These are phyloP conservation scores for Verticillium nubilum DNA, from an alignment of 2,329 filamentous ascomycete species.

Conservation along the genomic window DNA sequence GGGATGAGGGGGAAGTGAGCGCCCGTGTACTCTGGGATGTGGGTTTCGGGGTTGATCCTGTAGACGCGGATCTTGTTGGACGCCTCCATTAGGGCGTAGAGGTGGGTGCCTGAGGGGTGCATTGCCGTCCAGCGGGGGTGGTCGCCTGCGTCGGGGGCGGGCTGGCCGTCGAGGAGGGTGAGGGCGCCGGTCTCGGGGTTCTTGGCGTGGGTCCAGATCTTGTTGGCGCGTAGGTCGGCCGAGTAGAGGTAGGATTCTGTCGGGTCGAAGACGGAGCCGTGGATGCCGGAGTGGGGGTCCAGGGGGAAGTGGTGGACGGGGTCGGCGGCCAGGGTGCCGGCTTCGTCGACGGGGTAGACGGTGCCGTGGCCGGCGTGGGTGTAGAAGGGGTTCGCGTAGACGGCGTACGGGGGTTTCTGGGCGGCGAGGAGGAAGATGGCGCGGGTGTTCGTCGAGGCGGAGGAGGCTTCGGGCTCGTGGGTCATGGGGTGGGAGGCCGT, in stretches of 20 bases:
- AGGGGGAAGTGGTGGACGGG: constrained; percentile 67
- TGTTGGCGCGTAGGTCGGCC: constrained; percentile 71
- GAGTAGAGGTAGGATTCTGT: constrained; percentile 72
- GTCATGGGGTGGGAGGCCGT: constrained; percentile 69
- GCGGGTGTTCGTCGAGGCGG: constrained; percentile 70
- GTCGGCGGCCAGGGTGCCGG: constrained; percentile 56
- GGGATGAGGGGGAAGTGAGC: constrained; percentile 75
- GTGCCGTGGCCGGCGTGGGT: constrained; percentile 77
- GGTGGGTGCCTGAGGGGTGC: constrained; percentile 69
- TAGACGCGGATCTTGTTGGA: constrained; percentile 81
- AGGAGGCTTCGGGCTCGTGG: constrained; percentile 65
- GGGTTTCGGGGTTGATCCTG: constrained; percentile 67
- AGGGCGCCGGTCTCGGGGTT: constrained; percentile 27
- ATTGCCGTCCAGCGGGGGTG: constrained; percentile 88
- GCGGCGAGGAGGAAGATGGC: constrained; percentile 86
- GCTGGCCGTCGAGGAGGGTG: constrained; percentile 63
- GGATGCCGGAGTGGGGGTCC: constrained; percentile 64
- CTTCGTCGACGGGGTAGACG: constrained; percentile 58
- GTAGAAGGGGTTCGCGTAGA: constrained; percentile 91
- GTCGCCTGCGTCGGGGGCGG: constrained; percentile 65
- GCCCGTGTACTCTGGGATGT: constrained; percentile 73
- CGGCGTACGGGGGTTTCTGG: constrained; percentile 68
- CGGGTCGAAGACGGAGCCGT: constrained; percentile 77
- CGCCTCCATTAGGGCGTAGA: constrained; percentile 87
- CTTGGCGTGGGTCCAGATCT: constrained; percentile 81